Conservation (phyloP, 2,329 filamentous ascomycete species). For the Stemphylium vesicarium region DNA sequence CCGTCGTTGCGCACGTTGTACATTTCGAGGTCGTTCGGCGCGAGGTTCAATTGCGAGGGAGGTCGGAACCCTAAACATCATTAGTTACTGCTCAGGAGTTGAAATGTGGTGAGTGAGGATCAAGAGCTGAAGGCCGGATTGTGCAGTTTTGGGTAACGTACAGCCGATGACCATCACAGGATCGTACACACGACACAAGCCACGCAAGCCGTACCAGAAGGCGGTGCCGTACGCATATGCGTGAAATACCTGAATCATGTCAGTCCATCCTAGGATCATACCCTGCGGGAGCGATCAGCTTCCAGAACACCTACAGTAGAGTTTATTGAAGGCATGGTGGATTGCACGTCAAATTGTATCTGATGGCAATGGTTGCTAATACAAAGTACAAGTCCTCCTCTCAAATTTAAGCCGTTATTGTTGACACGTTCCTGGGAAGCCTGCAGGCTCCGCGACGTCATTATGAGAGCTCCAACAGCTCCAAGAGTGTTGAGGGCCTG, state of each 20-base stretch:
- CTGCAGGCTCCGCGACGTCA: conserved; percentile 18
- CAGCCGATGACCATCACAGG: conserved; percentile 34
- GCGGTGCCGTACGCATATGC: conserved; percentile 35
- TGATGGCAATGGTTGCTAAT: no score
- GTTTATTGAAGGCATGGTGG: conserved; percentile 11
- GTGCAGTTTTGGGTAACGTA: conserved; percentile 5
- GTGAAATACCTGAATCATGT: conserved; percentile 25
- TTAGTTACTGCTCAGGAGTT: conserved; percentile 1
- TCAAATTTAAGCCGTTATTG: neutral
- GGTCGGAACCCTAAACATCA: conserved; percentile 28
- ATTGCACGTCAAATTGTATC: neutral
- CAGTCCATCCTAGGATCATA: neutral
- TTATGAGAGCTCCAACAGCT: conserved; percentile 25
- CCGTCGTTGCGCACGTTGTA: conserved; percentile 36
- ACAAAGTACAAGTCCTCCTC: no score
- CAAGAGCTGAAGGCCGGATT: no score
- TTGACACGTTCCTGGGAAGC: neutral
- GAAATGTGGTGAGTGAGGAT: no score
- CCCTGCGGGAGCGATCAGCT: no score
- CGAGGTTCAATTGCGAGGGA: conserved; percentile 29
- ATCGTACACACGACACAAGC: conserved; percentile 32
- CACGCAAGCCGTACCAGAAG: conserved; percentile 35
- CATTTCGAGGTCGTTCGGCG: conserved; percentile 32
- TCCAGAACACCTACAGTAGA: neutral
- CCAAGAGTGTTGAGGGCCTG: conserved; percentile 16